Base-by-base conservation (phyloP, 805 yeast species). In the Metschnikowia dekortorum region DNA sequence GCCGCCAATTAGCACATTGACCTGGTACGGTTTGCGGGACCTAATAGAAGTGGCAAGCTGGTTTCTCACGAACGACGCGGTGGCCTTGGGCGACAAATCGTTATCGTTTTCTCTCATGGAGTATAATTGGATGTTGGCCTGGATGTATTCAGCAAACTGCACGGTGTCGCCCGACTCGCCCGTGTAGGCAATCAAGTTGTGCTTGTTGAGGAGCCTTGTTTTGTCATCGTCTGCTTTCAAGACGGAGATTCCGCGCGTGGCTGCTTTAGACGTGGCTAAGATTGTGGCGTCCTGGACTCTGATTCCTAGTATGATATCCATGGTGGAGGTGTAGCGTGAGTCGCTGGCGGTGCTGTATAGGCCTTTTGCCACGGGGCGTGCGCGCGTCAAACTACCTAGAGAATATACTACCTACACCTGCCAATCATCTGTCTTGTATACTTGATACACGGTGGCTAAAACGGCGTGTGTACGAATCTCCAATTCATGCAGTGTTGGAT, bases 81-180 rank as follows among this genome's bases (percentile, higher is more conserved):
- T 84, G 16, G 96, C 95, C 58, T 82, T 81, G 18, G 97, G 92
- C 38, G 88, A 79, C 62, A 92, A 76, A 63, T 89, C 97, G 52
- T 76, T 73, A 47, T 70, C 77, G 58, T 83, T 82, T 66, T 92
- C 92, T 59, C 98, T 81, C 79, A 91, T 89, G 39, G 87, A 81
- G 67, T 87, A 85, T 52, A 94, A 78, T 67, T 88, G 96, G 57
- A 90, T 82, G 64, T 94, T 94, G 41, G 96, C 99, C 67, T 89
- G 94, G 55, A 92, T 82, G 63, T 84, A 89, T 65, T 94, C 98
- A 35, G 97, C 96, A 72, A 94, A 94, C 66, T 91, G 94, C 6
- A 85, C 89, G 50, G 97, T 88, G 66, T 94, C 99, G 54, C 99
- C 99, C 3, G 97, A 80, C 67, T 94, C 99, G 50, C 99, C 99